These are phyloP conservation scores for Phanerochaete carnosa DNA, from an alignment of 768 basidiomycete species.

Conservation along the genomic window DNA sequence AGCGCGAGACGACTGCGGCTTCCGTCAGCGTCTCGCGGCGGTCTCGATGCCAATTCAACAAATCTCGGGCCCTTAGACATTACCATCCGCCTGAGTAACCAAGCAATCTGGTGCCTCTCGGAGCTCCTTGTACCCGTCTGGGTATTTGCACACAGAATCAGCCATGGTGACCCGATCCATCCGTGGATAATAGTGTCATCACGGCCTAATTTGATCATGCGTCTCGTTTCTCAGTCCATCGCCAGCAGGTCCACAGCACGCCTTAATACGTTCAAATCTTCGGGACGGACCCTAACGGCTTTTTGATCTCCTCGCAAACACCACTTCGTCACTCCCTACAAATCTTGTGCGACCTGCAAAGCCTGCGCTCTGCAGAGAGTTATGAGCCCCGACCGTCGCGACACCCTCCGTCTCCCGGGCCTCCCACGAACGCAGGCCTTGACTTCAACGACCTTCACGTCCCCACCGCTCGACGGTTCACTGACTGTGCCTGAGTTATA, in stretches of 20 bases:
- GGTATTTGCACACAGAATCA: not conserved
- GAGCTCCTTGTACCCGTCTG: constrained; percentile 2
- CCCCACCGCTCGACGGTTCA: constrained; percentile 32
- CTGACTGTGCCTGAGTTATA: constrained; percentile 30
- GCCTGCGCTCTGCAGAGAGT: not conserved
- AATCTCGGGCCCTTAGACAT: not conserved
- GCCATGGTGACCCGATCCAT: not conserved
- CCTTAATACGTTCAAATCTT: not conserved
- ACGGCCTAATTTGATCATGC: constrained; percentile 5
- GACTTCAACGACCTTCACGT: constrained; percentile 23
- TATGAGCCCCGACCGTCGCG: not conserved
- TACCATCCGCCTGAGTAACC: not conserved
- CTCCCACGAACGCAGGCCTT: constrained; percentile 21
- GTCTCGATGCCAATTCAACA: not conserved
- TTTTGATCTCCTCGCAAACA: not conserved
- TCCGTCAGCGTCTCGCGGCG: not conserved
- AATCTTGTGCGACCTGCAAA: not conserved
- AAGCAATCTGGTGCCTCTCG: not conserved
- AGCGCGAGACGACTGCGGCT: not conserved
- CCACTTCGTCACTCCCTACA: not conserved
- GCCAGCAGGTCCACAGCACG: not conserved
- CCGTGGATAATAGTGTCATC: constrained; percentile 5
- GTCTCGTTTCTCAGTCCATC: not conserved
- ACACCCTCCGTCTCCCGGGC: constrained; percentile 9
- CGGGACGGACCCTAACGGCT: not conserved